phyloP scores from a whole-genome alignment of 805 yeast genomes.

The Ogataea sp. region DNA sequence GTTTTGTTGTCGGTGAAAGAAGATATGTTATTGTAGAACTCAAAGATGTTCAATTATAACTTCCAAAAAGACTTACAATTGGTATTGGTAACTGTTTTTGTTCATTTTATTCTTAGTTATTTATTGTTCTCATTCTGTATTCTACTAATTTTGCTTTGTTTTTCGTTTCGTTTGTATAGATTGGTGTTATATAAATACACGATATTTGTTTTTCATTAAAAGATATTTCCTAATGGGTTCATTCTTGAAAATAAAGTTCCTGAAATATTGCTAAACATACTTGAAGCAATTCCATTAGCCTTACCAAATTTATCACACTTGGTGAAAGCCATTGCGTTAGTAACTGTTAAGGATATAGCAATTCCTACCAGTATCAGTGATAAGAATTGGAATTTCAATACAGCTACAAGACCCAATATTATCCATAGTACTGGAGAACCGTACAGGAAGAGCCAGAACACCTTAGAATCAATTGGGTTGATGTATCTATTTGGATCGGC shows the following conservation, averaged over 20 bases:
- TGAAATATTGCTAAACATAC: constrained; percentile 46
- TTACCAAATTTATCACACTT: constrained; percentile 88
- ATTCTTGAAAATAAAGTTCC: constrained; percentile 35
- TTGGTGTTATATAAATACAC: too few species aligned
- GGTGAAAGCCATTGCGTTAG: constrained; percentile 86
- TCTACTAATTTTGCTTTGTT: too few species aligned
- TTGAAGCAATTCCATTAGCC: constrained; percentile 60
- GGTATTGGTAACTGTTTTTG: too few species aligned
- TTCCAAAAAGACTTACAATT: too few species aligned
- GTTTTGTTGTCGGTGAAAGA: constrained; percentile 11
- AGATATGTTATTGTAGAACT: constrained; percentile 15
- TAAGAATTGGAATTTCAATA: constrained; percentile 68
- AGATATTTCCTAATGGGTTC: constrained; percentile 25
- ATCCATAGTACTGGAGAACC: constrained; percentile 71
- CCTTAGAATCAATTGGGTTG: constrained; percentile 86
- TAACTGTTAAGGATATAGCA: constrained; percentile 63
- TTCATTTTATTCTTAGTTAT: background rate
- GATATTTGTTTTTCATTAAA: background rate
- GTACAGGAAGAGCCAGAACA: constrained; percentile 80
- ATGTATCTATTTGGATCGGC: constrained; percentile 66
- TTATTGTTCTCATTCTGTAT: too few species aligned
- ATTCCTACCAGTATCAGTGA: constrained; percentile 55
- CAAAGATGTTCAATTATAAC: background rate
- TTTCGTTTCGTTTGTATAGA: too few species aligned
- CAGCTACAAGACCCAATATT: constrained; percentile 65